Evolutionary conservation across 2,329 filamentous ascomycete species (phyloP).

Genomic region (Colletotrichum musae): DNA sequence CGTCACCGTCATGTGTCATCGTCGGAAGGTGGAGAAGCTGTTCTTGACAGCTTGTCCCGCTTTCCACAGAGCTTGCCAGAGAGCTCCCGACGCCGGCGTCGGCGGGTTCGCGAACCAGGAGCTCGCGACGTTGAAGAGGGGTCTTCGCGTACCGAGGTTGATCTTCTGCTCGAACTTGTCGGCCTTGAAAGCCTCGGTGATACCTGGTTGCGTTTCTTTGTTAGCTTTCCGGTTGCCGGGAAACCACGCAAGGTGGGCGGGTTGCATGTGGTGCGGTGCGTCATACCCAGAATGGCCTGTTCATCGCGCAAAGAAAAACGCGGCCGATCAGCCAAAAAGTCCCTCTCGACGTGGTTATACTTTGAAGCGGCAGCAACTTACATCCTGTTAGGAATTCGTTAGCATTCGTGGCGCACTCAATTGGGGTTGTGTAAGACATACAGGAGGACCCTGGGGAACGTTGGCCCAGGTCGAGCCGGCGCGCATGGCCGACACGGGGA

Average conservation of each 20-base stretch:
- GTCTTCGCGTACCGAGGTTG: slow-evolving; percentile 82
- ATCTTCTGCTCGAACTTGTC: slow-evolving; percentile 96
- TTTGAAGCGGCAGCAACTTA: slow-evolving; percentile 47
- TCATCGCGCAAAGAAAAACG: slow-evolving; percentile 32
- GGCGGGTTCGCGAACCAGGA: too few relatives aligned
- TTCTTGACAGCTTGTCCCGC: slow-evolving; percentile 18
- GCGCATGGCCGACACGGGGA: slow-evolving; percentile 41
- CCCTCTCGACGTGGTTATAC: background rate
- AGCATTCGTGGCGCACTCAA: slow-evolving; percentile 50
- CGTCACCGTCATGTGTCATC: background rate
- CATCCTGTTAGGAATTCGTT: slow-evolving; percentile 52
- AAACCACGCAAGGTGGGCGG: slow-evolving; percentile 11
- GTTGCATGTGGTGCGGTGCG: slow-evolving; percentile 31
- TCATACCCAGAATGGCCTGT: slow-evolving; percentile 83
- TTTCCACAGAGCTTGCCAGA: background rate
- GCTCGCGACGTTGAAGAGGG: background rate
- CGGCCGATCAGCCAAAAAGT: slow-evolving; percentile 43
- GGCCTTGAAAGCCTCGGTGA: slow-evolving; percentile 99
- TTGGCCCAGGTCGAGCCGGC: slow-evolving; percentile 89
- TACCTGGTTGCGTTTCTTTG: slow-evolving; percentile 64
- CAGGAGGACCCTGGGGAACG: slow-evolving; percentile 93
- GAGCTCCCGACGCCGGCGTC: too few relatives aligned
- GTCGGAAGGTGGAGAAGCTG: background rate
- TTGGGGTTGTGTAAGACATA: slow-evolving; percentile 64
- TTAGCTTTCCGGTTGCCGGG: slow-evolving; percentile 15